A percentile compares a stretch with the other conserved stretches of the same genome.
phyloP scores from a whole-genome alignment of 441 rosid species.

The Jatropha multifida region DNA sequence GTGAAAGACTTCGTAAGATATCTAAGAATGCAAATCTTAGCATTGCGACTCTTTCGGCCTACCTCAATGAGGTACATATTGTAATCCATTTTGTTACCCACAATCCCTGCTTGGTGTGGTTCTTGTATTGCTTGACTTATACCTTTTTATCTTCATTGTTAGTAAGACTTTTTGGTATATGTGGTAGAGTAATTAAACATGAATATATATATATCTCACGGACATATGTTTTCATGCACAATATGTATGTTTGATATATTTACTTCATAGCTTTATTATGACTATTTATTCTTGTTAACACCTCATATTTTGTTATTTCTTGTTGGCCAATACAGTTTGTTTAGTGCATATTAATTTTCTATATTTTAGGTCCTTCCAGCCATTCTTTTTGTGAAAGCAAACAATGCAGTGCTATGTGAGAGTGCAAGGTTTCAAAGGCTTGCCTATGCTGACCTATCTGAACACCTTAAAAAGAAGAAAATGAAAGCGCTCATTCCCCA shows the following conservation, averaged over 20 bases:
- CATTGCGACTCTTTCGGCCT: slow-evolving; percentile 66
- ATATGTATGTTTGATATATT: not conserved
- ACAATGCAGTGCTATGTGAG: slow-evolving; percentile 77
- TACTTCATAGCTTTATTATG: not conserved
- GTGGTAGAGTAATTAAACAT: not conserved
- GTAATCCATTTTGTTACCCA: slow-evolving; percentile 7
- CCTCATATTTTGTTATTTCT: not conserved
- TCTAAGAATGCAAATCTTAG: slow-evolving; percentile 71
- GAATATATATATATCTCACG: not conserved
- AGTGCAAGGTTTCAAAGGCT: slow-evolving; percentile 67
- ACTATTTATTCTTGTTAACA: slow-evolving; percentile 3
- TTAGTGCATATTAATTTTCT: not conserved
- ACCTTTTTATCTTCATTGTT: not conserved
- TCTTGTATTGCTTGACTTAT: not conserved
- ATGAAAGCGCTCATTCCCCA: slow-evolving; percentile 94
- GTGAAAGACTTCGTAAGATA: slow-evolving; percentile 69
- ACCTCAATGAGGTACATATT: slow-evolving; percentile 71
- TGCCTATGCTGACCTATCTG: slow-evolving; percentile 59
- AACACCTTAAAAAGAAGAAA: slow-evolving; percentile 69
- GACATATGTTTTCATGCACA: not conserved
- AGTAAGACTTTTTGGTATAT: not conserved
- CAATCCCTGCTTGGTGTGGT: not conserved
- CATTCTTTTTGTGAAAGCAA: slow-evolving; percentile 85
- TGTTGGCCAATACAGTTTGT: slow-evolving; percentile 1
- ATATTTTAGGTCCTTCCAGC: slow-evolving; percentile 75